These are phyloP conservation scores for Papilionanthe hybrid DNA, from an alignment of 116 monocot genomes.

Conservation along the genomic window DNA sequence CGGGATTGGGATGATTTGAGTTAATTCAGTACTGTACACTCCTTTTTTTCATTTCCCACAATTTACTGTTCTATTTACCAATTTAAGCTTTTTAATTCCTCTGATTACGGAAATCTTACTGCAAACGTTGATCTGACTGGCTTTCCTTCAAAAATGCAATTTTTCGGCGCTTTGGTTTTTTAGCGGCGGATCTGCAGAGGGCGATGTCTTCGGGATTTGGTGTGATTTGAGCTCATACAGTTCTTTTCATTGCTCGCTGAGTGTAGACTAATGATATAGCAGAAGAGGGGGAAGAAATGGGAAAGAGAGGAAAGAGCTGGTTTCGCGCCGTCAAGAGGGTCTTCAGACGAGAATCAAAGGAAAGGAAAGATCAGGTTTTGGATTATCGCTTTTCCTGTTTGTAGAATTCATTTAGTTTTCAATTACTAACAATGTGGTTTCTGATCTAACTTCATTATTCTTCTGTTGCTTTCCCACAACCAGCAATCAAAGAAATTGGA, in stretches of 20 bases:
- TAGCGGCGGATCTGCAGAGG: not conserved
- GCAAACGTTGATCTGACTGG: not conserved
- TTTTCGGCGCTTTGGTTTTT: not conserved
- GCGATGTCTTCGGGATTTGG: not conserved
- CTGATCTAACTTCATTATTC: constrained; percentile 8
- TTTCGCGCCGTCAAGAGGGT: constrained; percentile 24
- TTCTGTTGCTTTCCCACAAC: not conserved
- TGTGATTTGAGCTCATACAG: not conserved
- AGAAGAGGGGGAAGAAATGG: constrained; percentile 15
- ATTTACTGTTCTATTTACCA: not conserved
- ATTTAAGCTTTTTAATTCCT: not conserved
- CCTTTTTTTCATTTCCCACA: not conserved
- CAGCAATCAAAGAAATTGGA: constrained; percentile 16
- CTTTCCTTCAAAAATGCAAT: constrained; percentile 1
- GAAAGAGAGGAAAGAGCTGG: constrained; percentile 23
- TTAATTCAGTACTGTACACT: not conserved
- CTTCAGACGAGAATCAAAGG: constrained; percentile 20
- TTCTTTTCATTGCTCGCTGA: not conserved
- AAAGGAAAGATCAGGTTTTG: constrained; percentile 22
- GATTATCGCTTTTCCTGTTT: constrained; percentile 5
- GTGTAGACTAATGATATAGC: not conserved
- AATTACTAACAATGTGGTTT: not conserved
- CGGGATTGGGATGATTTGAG: not conserved
- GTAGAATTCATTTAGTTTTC: not conserved
- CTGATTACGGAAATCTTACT: not conserved